Conservation (phyloP, 805 yeast species). For the Suhomyces canberraensis region DNA sequence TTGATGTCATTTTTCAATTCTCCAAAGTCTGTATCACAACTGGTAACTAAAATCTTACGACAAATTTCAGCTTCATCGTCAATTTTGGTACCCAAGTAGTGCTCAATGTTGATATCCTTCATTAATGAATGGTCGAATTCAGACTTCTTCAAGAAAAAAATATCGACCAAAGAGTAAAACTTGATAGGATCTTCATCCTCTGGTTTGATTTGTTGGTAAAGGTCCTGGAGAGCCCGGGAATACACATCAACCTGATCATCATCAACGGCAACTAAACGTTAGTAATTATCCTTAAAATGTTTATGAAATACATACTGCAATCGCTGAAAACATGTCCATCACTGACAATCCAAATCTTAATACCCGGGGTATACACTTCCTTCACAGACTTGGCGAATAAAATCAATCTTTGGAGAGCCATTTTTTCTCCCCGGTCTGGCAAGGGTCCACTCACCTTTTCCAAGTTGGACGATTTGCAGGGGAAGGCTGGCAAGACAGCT, state of each 20-base stretch:
- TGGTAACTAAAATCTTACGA: slow-evolving; percentile 32
- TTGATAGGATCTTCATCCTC: slow-evolving; percentile 23
- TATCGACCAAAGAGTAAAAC: slow-evolving; percentile 35
- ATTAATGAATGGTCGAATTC: slow-evolving; percentile 14
- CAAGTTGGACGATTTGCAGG: slow-evolving; percentile 58
- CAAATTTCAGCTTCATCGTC: slow-evolving; percentile 33
- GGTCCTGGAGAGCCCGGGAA: slow-evolving; percentile 40
- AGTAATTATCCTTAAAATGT: slow-evolving; percentile 5
- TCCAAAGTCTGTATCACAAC: slow-evolving; percentile 40
- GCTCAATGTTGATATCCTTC: slow-evolving; percentile 23
- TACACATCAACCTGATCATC: slow-evolving; percentile 51
- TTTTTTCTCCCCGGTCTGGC: slow-evolving; percentile 53
- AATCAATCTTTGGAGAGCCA: slow-evolving; percentile 32
- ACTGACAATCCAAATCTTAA: slow-evolving; percentile 54
- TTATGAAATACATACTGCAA: slow-evolving; percentile 26
- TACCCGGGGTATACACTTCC: slow-evolving; percentile 50
- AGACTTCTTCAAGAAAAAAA: slow-evolving; percentile 23
- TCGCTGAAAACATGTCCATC: slow-evolving; percentile 68
- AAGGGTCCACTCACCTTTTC: slow-evolving; percentile 46
- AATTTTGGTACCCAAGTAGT: slow-evolving; percentile 31
- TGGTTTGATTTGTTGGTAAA: slow-evolving; percentile 38
- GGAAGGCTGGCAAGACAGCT: slow-evolving; percentile 62
- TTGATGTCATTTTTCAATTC: slow-evolving; percentile 31
- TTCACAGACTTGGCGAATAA: slow-evolving; percentile 27
- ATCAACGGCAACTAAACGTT: slow-evolving; percentile 47